These are phyloP conservation scores for Pycnococcus provasolii DNA, from an alignment of 139 green algal genomes.

Conservation along the genomic window DNA sequence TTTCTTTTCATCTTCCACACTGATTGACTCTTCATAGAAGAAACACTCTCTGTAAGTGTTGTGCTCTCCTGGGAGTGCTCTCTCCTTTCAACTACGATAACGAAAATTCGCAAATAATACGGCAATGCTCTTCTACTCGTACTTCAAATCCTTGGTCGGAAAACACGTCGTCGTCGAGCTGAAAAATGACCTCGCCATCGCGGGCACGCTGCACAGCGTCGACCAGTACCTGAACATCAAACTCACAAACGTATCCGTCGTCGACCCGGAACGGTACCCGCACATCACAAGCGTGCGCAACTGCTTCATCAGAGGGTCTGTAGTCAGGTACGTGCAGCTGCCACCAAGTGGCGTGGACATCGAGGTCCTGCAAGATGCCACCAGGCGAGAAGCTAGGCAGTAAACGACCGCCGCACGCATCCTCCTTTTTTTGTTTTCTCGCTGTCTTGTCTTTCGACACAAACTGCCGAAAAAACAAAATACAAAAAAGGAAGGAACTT, in stretches of 20 bases:
- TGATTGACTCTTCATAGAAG: too few relatives aligned
- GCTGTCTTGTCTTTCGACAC: too few relatives aligned
- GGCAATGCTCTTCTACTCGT: constrained; percentile 80
- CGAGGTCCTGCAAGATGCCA: constrained; percentile 95
- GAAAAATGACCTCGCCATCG: constrained; percentile 96
- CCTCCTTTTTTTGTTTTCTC: too few relatives aligned
- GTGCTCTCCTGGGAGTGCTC: too few relatives aligned
- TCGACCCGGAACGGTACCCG: constrained; percentile 82
- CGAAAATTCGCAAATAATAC: neutral
- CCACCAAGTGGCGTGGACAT: constrained; percentile 80
- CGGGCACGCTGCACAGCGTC: constrained; percentile 83
- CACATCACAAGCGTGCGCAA: constrained; percentile 96
- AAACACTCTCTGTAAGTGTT: too few relatives aligned
- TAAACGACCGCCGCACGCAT: too few relatives aligned
- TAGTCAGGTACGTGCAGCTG: constrained; percentile 87
- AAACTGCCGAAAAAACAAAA: too few relatives aligned
- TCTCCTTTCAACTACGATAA: too few relatives aligned
- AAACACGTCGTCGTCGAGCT: constrained; percentile 87
- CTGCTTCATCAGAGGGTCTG: constrained; percentile 95
- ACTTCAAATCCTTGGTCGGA: constrained; percentile 87
- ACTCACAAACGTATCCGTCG: constrained; percentile 73
- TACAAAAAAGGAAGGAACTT: too few relatives aligned
- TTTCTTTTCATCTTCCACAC: too few relatives aligned
- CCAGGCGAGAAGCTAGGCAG: constrained; percentile 57
- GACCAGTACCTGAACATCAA: constrained; percentile 99